Percentiles rank a stretch among this genome's conserved stretches.
Conservation (phyloP, 2,329 filamentous ascomycete species). For the Dactylonectria macrodidyma region DNA sequence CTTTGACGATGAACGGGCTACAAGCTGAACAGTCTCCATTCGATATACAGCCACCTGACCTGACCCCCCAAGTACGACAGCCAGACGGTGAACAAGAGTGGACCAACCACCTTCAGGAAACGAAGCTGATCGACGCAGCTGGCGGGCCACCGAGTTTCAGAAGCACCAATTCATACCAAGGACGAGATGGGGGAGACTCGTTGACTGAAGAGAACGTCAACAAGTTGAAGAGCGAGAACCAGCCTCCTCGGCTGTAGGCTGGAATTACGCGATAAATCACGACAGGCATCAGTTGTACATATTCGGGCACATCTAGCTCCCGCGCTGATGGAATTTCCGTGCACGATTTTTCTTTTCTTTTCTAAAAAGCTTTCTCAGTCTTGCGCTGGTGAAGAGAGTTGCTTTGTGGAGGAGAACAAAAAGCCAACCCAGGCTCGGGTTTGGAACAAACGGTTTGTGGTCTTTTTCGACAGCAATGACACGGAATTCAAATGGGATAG, state of each 20-base stretch:
- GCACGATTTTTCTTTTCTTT: neutral
- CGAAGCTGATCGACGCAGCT: slow-evolving; percentile 63
- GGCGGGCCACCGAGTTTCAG: slow-evolving; percentile 54
- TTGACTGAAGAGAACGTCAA: slow-evolving; percentile 70
- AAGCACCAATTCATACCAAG: slow-evolving; percentile 54
- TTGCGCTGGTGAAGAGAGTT: slow-evolving; percentile 1
- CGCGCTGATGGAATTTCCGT: neutral
- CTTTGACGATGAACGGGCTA: slow-evolving; percentile 55
- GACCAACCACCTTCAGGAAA: slow-evolving; percentile 62
- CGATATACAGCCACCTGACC: slow-evolving; percentile 53
- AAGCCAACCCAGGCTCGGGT: slow-evolving; percentile 39
- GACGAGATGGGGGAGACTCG: slow-evolving; percentile 57
- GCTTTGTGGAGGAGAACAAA: slow-evolving; percentile 31
- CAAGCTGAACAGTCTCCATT: slow-evolving; percentile 60
- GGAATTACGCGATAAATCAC: slow-evolving; percentile 2
- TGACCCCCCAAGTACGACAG: slow-evolving; percentile 52
- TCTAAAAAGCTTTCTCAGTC: neutral
- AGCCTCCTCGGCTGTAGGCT: slow-evolving; percentile 38
- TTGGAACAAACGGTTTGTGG: slow-evolving; percentile 32
- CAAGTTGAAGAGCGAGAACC: slow-evolving; percentile 58
- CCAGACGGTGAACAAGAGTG: slow-evolving; percentile 58
- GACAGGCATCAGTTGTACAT: slow-evolving; percentile 18
- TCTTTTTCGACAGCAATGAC: neutral
- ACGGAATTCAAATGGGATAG: slow-evolving; percentile 6
- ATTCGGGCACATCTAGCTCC: slow-evolving; percentile 9